Percentiles rank a stretch among this genome's conserved stretches.
Evolutionary conservation across 352 stramenopile species (phyloP).

Genomic region (Halophytophthora polymorphica): DNA sequence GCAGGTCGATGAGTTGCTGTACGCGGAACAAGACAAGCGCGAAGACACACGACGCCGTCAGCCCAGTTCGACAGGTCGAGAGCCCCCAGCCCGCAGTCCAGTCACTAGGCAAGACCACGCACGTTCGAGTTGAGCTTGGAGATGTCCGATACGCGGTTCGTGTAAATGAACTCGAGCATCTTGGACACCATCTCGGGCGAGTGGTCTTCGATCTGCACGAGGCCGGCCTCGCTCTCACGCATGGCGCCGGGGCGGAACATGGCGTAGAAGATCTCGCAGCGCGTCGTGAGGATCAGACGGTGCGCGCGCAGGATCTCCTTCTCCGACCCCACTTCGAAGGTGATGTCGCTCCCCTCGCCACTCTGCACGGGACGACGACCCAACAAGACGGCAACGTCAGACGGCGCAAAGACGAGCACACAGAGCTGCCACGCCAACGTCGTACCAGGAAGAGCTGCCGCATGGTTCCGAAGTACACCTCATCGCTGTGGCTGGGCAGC

Average conservation of each 20-base stretch:
- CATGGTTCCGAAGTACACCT: constrained; percentile 79
- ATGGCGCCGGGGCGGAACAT: constrained; percentile 88
- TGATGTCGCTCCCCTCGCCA: constrained; percentile 63
- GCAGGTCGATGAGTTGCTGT: constrained; percentile 83
- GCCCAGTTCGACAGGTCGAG: neutral
- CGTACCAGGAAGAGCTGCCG: constrained; percentile 62
- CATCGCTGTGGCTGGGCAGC: constrained; percentile 53
- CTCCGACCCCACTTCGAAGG: constrained; percentile 65
- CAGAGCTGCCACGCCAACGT: too few species aligned
- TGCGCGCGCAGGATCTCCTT: constrained; percentile 63
- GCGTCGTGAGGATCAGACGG: constrained; percentile 70
- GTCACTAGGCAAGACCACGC: too few species aligned
- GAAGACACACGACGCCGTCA: neutral
- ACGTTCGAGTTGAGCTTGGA: constrained; percentile 69
- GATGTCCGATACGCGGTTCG: constrained; percentile 84
- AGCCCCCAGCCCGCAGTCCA: too few species aligned
- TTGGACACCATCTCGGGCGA: constrained; percentile 82
- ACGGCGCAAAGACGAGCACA: too few species aligned
- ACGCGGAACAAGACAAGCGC: constrained; percentile 1
- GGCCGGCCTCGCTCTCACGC: constrained; percentile 75
- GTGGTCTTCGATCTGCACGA: constrained; percentile 83
- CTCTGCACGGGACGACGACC: constrained; percentile 27
- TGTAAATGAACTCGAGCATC: constrained; percentile 94
- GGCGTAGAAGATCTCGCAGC: constrained; percentile 88
- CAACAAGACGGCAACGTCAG: neutral